Base-by-base conservation (phyloP, 2,329 filamentous ascomycete genomes). In the Tolypocladium inflatum region DNA sequence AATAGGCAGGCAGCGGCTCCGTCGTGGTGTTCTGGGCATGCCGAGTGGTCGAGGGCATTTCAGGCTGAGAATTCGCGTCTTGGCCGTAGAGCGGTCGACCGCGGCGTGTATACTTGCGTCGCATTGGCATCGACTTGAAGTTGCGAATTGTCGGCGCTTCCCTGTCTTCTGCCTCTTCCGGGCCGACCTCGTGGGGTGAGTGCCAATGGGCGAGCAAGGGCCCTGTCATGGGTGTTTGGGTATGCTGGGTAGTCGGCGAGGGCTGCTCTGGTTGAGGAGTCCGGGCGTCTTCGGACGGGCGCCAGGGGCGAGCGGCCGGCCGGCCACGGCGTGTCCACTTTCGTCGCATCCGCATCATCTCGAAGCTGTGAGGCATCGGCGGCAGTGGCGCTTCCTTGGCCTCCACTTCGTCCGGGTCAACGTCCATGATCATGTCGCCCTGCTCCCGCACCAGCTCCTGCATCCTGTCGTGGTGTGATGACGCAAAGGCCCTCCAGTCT, bases 331-430 rank as follows among this genome's bases (percentile, higher is more conserved):
- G 30, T 15, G 48, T 37, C 2, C 48, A 21, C 48, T 33, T 52
- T 35, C 17, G 48, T 37, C 51, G 51, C 41, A 50, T 19, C 23
- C 51, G 56, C 57, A 58, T 52, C 53, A 53, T 38, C 26, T 58
- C 57, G 23, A 55, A 3, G n/a, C 53, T 55, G 42, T n/a, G 53
- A 35, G 53, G 26, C 53, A 52, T 13, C 2, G 41, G 11, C 9
- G n/a, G n/a, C 41, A 17, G 33, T 11, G 37, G 37, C 17, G 23
- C 26, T 39, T 52, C 42, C 7, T 23, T n/a, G 19, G 11, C 37
- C 8, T 19, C 43, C 11, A 9, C 17, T 19, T 26, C 23, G 13
- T 35, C 53, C 23, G 30, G 15, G 15, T 58, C 57, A 26, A 58
- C n/a, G 21, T 55, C 43, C 53, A 58, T 58, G 53, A 39, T 38